These are phyloP conservation scores for Malus sieversii DNA, from an alignment of 306 rosid genomes.

Conservation along the genomic window DNA sequence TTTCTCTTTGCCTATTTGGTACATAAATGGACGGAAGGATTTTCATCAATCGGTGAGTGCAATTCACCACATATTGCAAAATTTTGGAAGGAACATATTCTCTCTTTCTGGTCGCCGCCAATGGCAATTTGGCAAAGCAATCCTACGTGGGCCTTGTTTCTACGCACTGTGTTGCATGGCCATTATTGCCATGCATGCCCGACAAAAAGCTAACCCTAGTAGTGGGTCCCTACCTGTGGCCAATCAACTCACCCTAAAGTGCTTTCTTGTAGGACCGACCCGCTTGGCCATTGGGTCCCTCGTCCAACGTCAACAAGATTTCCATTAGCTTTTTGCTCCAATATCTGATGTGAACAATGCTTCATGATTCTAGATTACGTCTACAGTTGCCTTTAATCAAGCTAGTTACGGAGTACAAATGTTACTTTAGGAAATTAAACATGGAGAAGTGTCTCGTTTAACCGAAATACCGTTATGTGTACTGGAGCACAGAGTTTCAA, in stretches of 20 bases:
- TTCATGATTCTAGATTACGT: constrained; percentile 13
- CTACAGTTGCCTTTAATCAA: neutral
- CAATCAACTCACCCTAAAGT: constrained; percentile 17
- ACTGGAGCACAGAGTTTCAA: too few relatives aligned
- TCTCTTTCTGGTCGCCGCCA: constrained; percentile 7
- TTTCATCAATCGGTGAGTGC: constrained; percentile 18
- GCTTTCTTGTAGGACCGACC: constrained; percentile 1
- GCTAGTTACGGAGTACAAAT: neutral
- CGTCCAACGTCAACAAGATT: neutral
- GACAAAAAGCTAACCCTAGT: constrained; percentile 17
- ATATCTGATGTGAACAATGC: constrained; percentile 20
- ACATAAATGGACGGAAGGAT: constrained; percentile 32
- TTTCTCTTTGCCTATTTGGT: neutral
- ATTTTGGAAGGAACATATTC: constrained; percentile 45
- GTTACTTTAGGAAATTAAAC: neutral
- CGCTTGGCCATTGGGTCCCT: neutral
- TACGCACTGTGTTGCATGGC: constrained; percentile 8
- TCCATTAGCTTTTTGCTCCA: neutral
- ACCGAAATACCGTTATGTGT: too few relatives aligned
- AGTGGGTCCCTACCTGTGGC: constrained; percentile 5
- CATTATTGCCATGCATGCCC: constrained; percentile 23
- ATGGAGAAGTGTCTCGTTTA: too few relatives aligned
- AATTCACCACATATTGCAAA: neutral
- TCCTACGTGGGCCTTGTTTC: constrained; percentile 15
- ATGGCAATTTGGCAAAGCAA: neutral